These are phyloP conservation scores for Graphiopsis chlorocephala DNA, from an alignment of 2,329 filamentous ascomycete genomes.

Conservation along the genomic window DNA sequence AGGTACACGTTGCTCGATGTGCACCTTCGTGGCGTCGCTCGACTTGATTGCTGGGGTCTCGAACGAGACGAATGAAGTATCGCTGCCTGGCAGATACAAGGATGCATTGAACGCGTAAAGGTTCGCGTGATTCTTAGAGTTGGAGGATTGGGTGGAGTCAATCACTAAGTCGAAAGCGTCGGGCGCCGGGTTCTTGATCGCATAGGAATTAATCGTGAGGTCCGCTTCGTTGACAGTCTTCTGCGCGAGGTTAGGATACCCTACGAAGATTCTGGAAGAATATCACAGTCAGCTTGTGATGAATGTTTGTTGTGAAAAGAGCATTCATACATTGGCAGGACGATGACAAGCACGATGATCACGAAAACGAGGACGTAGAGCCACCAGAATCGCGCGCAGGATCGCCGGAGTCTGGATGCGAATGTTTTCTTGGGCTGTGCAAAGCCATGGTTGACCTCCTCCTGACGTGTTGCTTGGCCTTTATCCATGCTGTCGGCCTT, in stretches of 20 bases:
- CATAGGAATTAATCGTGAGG: constrained; percentile 50
- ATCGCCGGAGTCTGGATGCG: not conserved
- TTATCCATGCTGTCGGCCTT: not conserved
- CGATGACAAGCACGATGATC: constrained; percentile 52
- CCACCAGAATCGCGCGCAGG: constrained; percentile 56
- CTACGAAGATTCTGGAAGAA: constrained; percentile 49
- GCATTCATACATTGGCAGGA: constrained; percentile 48
- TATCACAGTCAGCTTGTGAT: not conserved
- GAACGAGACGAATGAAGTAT: constrained; percentile 43
- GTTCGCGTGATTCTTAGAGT: constrained; percentile 52
- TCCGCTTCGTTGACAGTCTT: constrained; percentile 51
- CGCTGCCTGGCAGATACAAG: constrained; percentile 45
- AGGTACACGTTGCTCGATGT: constrained; percentile 44
- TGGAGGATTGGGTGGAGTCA: not conserved
- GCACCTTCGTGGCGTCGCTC: constrained; percentile 41
- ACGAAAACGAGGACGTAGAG: constrained; percentile 53
- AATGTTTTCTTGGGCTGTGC: not conserved
- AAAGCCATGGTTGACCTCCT: not conserved
- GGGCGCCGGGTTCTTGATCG: constrained; percentile 50
- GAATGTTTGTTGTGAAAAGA: too few relatives aligned
- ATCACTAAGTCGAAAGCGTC: constrained; percentile 27
- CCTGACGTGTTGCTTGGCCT: not conserved
- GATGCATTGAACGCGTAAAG: constrained; percentile 54
- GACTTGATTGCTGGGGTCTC: constrained; percentile 46
- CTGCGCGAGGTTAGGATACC: constrained; percentile 58